Evolutionary conservation across 768 basidiomycete genomes (phyloP).

Genomic region (Sutorius australiensis): DNA sequence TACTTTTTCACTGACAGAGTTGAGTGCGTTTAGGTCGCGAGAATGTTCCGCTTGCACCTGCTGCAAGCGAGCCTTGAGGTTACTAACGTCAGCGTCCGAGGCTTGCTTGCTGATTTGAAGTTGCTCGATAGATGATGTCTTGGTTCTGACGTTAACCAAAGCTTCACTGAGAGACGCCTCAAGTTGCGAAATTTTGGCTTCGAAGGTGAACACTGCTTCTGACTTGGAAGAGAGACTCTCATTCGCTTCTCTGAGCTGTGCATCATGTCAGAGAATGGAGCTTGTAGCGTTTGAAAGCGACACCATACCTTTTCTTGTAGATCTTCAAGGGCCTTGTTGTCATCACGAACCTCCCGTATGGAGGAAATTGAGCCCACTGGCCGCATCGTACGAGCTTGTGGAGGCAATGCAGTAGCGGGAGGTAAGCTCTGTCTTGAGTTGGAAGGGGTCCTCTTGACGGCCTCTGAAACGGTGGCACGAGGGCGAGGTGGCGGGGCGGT

Average conservation of each 20-base stretch:
- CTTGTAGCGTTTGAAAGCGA: background rate
- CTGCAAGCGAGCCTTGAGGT: conserved; percentile 40
- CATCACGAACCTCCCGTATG: conserved; percentile 65
- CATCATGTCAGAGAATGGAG: background rate
- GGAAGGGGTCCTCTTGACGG: conserved; percentile 48
- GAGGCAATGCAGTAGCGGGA: conserved; percentile 17
- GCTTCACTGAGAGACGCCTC: conserved; percentile 47
- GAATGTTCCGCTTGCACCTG: conserved; percentile 31
- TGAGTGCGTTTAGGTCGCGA: conserved; percentile 32
- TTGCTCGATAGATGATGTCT: conserved; percentile 40
- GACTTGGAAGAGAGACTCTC: conserved; percentile 53
- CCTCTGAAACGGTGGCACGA: conserved; percentile 66
- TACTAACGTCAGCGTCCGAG: conserved; percentile 47
- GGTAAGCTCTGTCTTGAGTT: conserved; percentile 42
- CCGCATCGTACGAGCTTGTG: conserved; percentile 42
- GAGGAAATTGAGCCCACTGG: conserved; percentile 66
- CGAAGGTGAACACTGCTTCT: conserved; percentile 46
- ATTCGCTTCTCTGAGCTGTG: conserved; percentile 57
- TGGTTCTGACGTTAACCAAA: conserved; percentile 46
- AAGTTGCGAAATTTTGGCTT: conserved; percentile 48
- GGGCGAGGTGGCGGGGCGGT: conserved; percentile 41
- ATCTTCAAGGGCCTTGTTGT: conserved; percentile 52
- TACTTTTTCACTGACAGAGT: conserved; percentile 51
- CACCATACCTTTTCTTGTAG: conserved; percentile 54
- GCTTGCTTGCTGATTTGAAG: conserved; percentile 47